These are phyloP conservation scores for Pleurotus citrinopileatus DNA, from an alignment of 768 basidiomycete genomes.

Conservation along the genomic window DNA sequence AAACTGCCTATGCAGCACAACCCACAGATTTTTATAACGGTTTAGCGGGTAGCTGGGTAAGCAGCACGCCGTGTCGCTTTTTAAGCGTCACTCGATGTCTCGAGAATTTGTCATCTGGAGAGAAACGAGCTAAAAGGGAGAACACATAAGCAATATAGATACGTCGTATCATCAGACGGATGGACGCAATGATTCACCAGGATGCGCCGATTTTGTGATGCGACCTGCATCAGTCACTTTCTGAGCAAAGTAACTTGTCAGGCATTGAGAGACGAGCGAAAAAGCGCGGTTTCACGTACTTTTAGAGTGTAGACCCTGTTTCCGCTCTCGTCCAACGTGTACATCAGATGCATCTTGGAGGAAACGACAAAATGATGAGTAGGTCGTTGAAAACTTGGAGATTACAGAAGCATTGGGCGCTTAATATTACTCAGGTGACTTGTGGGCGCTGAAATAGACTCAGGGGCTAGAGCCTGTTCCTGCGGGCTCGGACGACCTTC, in stretches of 20 bases:
- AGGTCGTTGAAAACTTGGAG: not conserved
- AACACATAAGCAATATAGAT: not conserved
- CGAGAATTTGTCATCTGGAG: slow-evolving; percentile 99
- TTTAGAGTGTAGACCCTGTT: slow-evolving; percentile 92
- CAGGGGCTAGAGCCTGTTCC: not conserved
- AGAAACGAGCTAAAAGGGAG: slow-evolving; percentile 77
- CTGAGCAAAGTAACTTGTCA: slow-evolving; percentile 35
- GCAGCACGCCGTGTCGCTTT: slow-evolving; percentile 85
- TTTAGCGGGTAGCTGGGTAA: slow-evolving; percentile 86
- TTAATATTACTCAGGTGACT: not conserved
- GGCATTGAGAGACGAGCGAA: not conserved
- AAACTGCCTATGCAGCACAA: too few species aligned
- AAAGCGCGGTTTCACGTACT: slow-evolving; percentile 50
- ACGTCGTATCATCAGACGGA: too few species aligned
- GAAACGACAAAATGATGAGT: not conserved
- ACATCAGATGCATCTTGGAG: slow-evolving; percentile 93
- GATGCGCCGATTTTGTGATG: slow-evolving; percentile 94
- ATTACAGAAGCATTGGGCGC: not conserved
- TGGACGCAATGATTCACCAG: slow-evolving; percentile 70
- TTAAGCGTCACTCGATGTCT: slow-evolving; percentile 97
- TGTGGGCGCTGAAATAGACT: not conserved
- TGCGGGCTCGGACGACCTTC: too few species aligned
- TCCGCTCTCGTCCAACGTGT: slow-evolving; percentile 73
- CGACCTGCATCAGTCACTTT: slow-evolving; percentile 81
- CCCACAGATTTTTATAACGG: slow-evolving; percentile 50